Evolutionary conservation across 441 rosid genomes (phyloP).

Genomic region (Omphalea diandra): DNA sequence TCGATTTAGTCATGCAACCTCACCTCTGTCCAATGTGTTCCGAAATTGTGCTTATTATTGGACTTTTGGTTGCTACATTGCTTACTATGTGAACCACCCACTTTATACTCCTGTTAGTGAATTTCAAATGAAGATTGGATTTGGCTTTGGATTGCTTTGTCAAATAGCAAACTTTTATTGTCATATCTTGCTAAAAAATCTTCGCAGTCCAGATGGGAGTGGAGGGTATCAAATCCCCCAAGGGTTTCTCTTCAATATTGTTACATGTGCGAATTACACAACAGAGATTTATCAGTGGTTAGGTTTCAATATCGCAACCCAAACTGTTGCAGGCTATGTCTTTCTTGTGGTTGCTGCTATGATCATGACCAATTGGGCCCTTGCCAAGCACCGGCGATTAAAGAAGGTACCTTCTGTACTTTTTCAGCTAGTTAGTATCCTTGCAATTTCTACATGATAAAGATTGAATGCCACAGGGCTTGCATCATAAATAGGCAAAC

Average conservation of each 20-base stretch:
- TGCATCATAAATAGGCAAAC: neutral
- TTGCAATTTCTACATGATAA: neutral
- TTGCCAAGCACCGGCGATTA: constrained; percentile 83
- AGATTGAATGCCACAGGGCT: neutral
- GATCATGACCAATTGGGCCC: constrained; percentile 97
- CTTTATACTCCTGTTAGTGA: constrained; percentile 85
- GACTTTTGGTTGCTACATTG: constrained; percentile 78
- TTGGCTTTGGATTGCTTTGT: constrained; percentile 72
- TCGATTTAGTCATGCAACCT: constrained; percentile 85
- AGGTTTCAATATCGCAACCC: constrained; percentile 92
- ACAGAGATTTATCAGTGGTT: constrained; percentile 97
- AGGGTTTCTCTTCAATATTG: constrained; percentile 88
- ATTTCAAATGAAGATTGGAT: constrained; percentile 89
- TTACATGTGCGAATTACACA: constrained; percentile 92
- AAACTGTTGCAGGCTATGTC: constrained; percentile 81
- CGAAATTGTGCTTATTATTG: constrained; percentile 93
- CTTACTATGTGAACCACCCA: constrained; percentile 85
- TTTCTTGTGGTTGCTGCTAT: constrained; percentile 71
- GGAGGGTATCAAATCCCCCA: constrained; percentile 91
- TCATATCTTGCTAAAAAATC: constrained; percentile 76
- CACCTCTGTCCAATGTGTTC: constrained; percentile 83
- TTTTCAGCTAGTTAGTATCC: neutral
- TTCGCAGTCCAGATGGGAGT: constrained; percentile 59
- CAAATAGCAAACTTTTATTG: constrained; percentile 82
- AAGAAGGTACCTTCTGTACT: constrained; percentile 54